Evolutionary conservation across 352 stramenopile species (phyloP).

Genomic region (Aphanomyces stellatus): DNA sequence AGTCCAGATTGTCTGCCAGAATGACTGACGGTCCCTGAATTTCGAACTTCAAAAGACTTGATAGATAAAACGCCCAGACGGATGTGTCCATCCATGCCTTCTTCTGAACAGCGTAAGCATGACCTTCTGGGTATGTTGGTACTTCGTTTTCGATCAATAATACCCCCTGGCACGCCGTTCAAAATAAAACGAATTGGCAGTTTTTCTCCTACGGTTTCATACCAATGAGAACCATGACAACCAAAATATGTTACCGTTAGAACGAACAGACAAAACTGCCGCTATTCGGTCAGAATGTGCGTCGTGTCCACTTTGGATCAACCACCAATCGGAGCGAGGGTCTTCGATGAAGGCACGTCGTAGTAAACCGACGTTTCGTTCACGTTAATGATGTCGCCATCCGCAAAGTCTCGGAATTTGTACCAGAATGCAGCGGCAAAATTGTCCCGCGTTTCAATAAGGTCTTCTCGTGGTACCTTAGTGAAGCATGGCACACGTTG

Average conservation of each 20-base stretch:
- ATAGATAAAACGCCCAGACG: background rate
- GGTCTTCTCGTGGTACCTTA: background rate
- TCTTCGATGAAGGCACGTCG: background rate
- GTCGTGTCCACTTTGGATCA: background rate
- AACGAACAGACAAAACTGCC: background rate
- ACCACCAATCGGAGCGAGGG: background rate
- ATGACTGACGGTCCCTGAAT: background rate
- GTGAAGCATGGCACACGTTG: background rate
- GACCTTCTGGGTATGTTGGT: background rate
- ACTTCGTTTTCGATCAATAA: background rate
- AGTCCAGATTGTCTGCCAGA: background rate
- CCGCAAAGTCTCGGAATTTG: background rate
- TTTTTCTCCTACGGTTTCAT: background rate
- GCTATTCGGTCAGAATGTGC: background rate
- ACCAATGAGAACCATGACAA: background rate
- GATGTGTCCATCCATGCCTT: background rate
- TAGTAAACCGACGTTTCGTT: background rate
- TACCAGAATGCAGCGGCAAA: background rate
- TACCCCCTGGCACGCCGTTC: too few species aligned
- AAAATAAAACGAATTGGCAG: background rate
- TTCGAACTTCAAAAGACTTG: background rate
- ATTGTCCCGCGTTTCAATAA: background rate
- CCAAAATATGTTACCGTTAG: background rate
- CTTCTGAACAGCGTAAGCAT: background rate
- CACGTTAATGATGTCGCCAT: background rate